These are phyloP conservation scores for Gossypium davidsonii DNA, from an alignment of 441 rosid species.

Conservation along the genomic window DNA sequence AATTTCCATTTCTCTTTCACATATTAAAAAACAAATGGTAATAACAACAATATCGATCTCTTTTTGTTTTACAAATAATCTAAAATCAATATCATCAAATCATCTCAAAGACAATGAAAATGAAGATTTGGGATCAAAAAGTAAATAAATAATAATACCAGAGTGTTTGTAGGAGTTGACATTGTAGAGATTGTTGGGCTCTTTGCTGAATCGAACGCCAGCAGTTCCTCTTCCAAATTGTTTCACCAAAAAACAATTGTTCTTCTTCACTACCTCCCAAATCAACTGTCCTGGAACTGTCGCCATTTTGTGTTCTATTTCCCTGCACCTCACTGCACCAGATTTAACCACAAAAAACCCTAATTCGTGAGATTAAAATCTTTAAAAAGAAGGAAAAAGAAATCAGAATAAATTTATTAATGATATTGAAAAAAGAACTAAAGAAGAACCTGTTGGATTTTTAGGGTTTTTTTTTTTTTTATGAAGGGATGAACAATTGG, in stretches of 20 bases:
- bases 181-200: constrained; percentile 57
- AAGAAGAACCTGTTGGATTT: neutral
- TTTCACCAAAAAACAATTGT: constrained; percentile 59
- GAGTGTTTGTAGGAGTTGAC: constrained; percentile 69
- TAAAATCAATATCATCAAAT: neutral
- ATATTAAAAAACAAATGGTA: neutral
- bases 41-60: neutral
- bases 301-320: constrained; percentile 31
- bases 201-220: constrained; percentile 58
- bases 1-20: neutral
- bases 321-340: constrained; percentile 18
- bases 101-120: neutral
- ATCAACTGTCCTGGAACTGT: constrained; percentile 59
- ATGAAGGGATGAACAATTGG: neutral
- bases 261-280: constrained; percentile 69
- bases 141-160: constrained; percentile 21
- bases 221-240: constrained; percentile 56
- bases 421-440: neutral
- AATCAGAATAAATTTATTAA: neutral
- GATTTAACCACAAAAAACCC: constrained; percentile 1
- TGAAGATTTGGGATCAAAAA: neutral
- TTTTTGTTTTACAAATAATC: neutral
- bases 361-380: constrained; percentile 10
- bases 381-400: neutral
- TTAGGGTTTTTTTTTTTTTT: neutral